A percentile compares a stretch with the other conserved stretches of the same genome.
phyloP scores from a whole-genome alignment of 495 filamentous ascomycete genomes.

The Penicillium silybi region DNA sequence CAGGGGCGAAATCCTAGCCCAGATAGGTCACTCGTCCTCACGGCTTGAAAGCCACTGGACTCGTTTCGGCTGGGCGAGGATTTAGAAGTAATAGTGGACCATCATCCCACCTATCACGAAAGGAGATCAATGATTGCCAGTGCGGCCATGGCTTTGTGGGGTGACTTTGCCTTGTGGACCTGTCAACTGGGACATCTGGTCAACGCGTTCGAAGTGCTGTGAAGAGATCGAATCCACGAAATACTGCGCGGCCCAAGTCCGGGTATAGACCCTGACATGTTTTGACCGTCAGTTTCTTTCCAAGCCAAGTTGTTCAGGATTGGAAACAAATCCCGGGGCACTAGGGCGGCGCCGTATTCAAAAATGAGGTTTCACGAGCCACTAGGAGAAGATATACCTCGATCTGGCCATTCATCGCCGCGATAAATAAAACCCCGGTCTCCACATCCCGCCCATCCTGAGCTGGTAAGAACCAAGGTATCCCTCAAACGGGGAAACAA shows the following conservation, averaged over 20 bases:
- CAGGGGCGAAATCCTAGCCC: not conserved
- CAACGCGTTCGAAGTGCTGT: not conserved
- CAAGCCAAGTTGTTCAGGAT: not conserved
- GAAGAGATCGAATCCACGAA: not conserved
- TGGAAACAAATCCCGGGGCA: not conserved
- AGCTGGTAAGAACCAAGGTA: not conserved
- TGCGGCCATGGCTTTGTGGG: not conserved
- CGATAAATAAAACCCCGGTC: not conserved
- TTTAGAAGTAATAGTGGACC: not conserved
- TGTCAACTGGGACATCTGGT: not conserved
- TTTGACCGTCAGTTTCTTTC: not conserved
- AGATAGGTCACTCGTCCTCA: not conserved
- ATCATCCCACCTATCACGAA: not conserved
- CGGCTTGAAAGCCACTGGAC: not conserved
- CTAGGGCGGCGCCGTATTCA: conserved; percentile 7
- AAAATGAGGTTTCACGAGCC: not conserved
- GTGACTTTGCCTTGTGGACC: not conserved
- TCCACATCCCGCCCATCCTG: conserved; percentile 13
- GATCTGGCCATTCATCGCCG: conserved; percentile 4
- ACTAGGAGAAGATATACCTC: not conserved
- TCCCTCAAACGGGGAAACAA: too few relatives aligned
- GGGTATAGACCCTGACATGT: not conserved
- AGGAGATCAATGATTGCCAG: not conserved
- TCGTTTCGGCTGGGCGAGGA: not conserved
- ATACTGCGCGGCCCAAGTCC: not conserved